Evolutionary conservation across 805 yeast species (phyloP).

Genomic region (Wickerhamiella australiensis): DNA sequence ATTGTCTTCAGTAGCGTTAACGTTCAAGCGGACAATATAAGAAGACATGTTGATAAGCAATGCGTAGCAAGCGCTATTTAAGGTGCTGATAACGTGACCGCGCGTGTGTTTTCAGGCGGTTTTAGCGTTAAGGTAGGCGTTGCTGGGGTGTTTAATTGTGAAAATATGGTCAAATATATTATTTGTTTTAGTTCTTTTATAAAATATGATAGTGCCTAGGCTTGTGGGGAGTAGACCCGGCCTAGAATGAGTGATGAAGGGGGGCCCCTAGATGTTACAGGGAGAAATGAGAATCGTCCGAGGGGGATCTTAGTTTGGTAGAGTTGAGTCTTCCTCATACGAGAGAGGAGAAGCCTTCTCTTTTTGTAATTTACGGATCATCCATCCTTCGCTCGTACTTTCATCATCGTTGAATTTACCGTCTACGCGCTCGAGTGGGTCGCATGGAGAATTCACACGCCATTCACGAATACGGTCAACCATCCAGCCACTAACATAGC

Average conservation of each 20-base stretch:
- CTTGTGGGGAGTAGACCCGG: no score
- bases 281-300: no score
- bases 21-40: slow-evolving; percentile 17
- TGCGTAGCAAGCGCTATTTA: slow-evolving; percentile 2
- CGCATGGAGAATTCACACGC: slow-evolving; percentile 20
- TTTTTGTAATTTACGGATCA: slow-evolving; percentile 14
- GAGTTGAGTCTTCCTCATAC: background rate
- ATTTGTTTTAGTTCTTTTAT: background rate
- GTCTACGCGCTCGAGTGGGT: slow-evolving; percentile 11
- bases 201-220: no score
- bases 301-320: no score
- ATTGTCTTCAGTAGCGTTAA: slow-evolving; percentile 21
- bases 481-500: slow-evolving; percentile 25
- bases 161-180: background rate
- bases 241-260: no score
- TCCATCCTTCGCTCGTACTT: slow-evolving; percentile 19
- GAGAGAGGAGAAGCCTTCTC: slow-evolving; percentile 6
- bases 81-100: background rate
- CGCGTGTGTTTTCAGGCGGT: background rate
- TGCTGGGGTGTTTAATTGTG: no score
- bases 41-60: slow-evolving; percentile 7
- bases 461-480: slow-evolving; percentile 26
- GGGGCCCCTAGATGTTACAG: background rate
- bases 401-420: slow-evolving; percentile 14
- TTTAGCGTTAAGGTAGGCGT: no score